Evolutionary conservation across 2,329 filamentous ascomycete genomes (phyloP).

Genomic region (Pseudogymnoascus sp.): DNA sequence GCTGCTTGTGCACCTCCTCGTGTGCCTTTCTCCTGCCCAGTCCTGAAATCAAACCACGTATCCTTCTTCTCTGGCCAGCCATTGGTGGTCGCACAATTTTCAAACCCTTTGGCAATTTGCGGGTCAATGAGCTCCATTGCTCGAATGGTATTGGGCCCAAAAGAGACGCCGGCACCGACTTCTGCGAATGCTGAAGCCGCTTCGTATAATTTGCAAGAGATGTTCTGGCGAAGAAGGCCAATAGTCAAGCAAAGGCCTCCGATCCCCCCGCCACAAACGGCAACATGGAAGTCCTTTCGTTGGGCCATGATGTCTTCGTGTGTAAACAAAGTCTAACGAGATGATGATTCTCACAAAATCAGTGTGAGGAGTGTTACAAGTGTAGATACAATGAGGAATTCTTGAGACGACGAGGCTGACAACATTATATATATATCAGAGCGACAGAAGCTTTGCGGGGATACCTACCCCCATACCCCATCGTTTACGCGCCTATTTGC

Average conservation of each 20-base stretch:
- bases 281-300: constrained; percentile 24
- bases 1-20: background rate
- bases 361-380: background rate
- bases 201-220: constrained; percentile 27
- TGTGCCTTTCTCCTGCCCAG: constrained; percentile 12
- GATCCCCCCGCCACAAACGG: constrained; percentile 27
- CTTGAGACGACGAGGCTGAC: background rate
- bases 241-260: constrained; percentile 26
- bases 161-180: constrained; percentile 27
- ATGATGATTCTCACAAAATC: background rate
- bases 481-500: background rate
- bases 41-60: constrained; percentile 25
- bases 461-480: background rate
- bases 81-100: constrained; percentile 21
- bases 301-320: background rate
- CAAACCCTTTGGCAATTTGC: constrained; percentile 21
- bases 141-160: constrained; percentile 25
- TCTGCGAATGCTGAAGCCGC: constrained; percentile 25
- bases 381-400: background rate
- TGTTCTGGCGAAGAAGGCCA: constrained; percentile 24
- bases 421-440: background rate
- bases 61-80: constrained; percentile 20
- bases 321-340: background rate
- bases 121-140: constrained; percentile 27
- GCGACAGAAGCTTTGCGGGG: background rate